These are phyloP conservation scores for Selaginella tamariscina DNA, from an alignment of 75 land plant genomes.

Conservation along the genomic window DNA sequence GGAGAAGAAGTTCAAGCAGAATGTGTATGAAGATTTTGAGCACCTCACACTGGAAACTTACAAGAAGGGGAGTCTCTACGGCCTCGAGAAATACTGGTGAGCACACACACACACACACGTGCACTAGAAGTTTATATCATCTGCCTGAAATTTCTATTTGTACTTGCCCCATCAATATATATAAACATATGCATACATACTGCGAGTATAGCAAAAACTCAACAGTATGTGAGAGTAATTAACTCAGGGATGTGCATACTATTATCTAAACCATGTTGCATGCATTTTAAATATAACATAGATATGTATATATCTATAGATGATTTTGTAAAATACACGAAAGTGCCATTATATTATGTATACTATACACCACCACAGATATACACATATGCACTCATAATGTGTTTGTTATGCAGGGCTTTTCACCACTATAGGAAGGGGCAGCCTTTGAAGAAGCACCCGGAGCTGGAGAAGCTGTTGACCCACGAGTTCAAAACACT, in stretches of 20 bases:
- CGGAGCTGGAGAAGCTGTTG: conserved; percentile 72
- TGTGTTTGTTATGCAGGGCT: conserved; percentile 43
- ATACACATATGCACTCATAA: background rate
- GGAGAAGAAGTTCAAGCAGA: conserved; percentile 72
- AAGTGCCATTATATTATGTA: background rate
- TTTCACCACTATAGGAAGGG: conserved; percentile 67
- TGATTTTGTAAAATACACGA: too few relatives aligned
- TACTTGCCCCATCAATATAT: too few relatives aligned
- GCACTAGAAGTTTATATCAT: too few relatives aligned
- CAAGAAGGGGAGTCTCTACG: conserved; percentile 82
- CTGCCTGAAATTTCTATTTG: background rate
- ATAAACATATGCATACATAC: too few relatives aligned
- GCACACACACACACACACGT: too few relatives aligned
- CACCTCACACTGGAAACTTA: conserved; percentile 72
- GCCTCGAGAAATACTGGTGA: conserved; percentile 99
- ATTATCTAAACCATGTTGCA: background rate
- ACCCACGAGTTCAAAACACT: conserved; percentile 54
- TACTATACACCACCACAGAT: background rate
- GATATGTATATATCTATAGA: too few relatives aligned
- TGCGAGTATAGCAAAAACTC: too few relatives aligned
- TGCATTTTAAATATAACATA: background rate
- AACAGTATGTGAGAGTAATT: background rate
- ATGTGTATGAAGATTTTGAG: conserved; percentile 90
- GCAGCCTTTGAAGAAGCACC: conserved; percentile 48
- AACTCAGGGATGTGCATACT: too few relatives aligned